Base-by-base conservation (phyloP, 345 rosid genomes). In the Combretum micranthum region DNA sequence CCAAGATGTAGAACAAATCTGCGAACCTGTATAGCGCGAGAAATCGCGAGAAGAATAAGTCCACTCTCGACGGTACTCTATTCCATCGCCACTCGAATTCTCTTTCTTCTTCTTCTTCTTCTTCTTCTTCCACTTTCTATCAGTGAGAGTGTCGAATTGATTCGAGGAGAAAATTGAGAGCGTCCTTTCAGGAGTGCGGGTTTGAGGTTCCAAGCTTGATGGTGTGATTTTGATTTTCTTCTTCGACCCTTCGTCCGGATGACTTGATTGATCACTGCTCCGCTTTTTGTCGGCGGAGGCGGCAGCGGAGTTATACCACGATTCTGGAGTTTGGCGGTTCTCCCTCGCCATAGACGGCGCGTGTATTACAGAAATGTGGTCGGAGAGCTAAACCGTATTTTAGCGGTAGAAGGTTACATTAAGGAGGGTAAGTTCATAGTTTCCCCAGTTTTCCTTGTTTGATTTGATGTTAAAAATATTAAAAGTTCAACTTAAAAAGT, bases 51-150 rank as follows among this genome's bases (percentile, higher is more conserved):
- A 64, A 44, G 76, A 67, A 67, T 50, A 70, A 57, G 68, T 46
- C 80, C 80, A 79, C 62, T 47, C 62, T 57, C 83, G 80, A 32
- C 60, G 57, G 26, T 53, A 42, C 43, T 63, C 50, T 10, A 18
- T 21, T 45, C 32, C 51, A 2, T 47, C 16, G 6, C 61, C 22
- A 13, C 61, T 57, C 50, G 43, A 51, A 23, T 59, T 18, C 42
- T 50, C 57, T 22, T 60, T 22, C 48, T 50, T 53, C 43, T 56
- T 44, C 51, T 60, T 53, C 51, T 1, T 20, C 47, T 45, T 18
- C 13, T 23, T n/a, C 7, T 52, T 57, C 23, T 3, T 23, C 20
- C 44, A 46, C 39, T 44, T 13, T 22, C 72, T 56, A 17, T 47
- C 23, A 6, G 43, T 64, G 37, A 68, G 65, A 42, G 65, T 50